A percentile compares a stretch with the other conserved stretches of the same genome.
These are phyloP conservation scores for Rhizophagus sp. DNA, from an alignment of 192 early-diverging fungal genomes.

Conservation along the genomic window DNA sequence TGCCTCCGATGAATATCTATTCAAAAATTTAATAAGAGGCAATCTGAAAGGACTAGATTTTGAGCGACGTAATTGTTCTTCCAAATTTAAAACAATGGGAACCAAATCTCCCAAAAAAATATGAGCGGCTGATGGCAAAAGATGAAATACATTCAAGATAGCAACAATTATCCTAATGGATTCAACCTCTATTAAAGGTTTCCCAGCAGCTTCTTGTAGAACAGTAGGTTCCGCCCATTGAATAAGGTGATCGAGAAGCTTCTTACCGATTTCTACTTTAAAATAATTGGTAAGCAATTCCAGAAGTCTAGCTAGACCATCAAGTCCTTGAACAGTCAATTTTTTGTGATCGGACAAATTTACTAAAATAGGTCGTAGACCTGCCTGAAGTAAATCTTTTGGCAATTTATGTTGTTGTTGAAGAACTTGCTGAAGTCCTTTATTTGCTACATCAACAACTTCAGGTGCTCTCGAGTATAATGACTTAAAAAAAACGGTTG, in stretches of 20 bases:
- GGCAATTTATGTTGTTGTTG: slow-evolving; percentile 86
- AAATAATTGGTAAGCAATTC: slow-evolving; percentile 97
- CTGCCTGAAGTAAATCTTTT: slow-evolving; percentile 91
- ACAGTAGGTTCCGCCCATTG: slow-evolving; percentile 89
- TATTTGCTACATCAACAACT: slow-evolving; percentile 92
- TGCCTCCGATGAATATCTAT: slow-evolving; percentile 83
- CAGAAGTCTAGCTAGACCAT: slow-evolving; percentile 90
- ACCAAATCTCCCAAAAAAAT: slow-evolving; percentile 93
- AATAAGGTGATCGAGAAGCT: slow-evolving; percentile 93
- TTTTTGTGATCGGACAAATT: slow-evolving; percentile 95
- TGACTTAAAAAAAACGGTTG: slow-evolving; percentile 98
- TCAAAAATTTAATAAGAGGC: slow-evolving; percentile 89
- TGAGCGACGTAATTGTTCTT: slow-evolving; percentile 75
- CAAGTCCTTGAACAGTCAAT: slow-evolving; percentile 88
- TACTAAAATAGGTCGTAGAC: slow-evolving; percentile 93
- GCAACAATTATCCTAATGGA: slow-evolving; percentile 94
- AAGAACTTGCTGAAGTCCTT: slow-evolving; percentile 83
- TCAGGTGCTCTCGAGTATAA: slow-evolving; percentile 93
- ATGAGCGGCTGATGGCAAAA: slow-evolving; percentile 88
- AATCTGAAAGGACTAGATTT: slow-evolving; percentile 92
- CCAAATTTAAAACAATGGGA: slow-evolving; percentile 83
- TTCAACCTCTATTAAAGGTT: slow-evolving; percentile 87
- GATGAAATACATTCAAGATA: slow-evolving; percentile 90
- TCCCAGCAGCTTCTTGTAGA: slow-evolving; percentile 76
- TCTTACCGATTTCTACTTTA: slow-evolving; percentile 98